Conservation (phyloP, 192 early-diverging fungal species). For the Rhizoclosmatium globosum region DNA sequence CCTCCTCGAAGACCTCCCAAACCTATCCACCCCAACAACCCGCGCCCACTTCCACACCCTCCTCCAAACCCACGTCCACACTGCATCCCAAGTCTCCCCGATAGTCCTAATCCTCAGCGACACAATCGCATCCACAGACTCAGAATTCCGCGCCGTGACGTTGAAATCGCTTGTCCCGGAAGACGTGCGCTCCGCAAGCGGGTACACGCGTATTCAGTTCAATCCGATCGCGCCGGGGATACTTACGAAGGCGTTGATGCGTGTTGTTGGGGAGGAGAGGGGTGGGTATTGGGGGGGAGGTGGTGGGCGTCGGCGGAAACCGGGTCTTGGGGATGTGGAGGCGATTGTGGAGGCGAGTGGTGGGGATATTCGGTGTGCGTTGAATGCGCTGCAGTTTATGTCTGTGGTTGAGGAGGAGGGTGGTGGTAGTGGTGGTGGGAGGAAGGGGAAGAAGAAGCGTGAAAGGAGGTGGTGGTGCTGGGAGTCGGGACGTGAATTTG, state of each 20-base stretch:
- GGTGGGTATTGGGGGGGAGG: not conserved
- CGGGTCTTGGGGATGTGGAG: slow-evolving; percentile 35
- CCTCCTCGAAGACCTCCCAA: slow-evolving; percentile 57
- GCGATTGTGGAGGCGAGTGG: slow-evolving; percentile 41
- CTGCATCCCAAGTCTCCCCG: slow-evolving; percentile 36
- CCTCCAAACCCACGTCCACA: slow-evolving; percentile 38
- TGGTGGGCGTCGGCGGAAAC: not conserved
- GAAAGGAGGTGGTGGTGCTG: slow-evolving; percentile 31
- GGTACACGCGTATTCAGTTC: slow-evolving; percentile 49
- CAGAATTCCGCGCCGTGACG: slow-evolving; percentile 7
- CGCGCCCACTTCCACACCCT: slow-evolving; percentile 40
- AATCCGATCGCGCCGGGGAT: slow-evolving; percentile 50
- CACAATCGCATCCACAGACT: not conserved
- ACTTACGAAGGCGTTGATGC: slow-evolving; percentile 43
- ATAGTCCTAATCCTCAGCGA: slow-evolving; percentile 53
- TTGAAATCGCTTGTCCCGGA: slow-evolving; percentile 39
- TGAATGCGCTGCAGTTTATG: slow-evolving; percentile 56
- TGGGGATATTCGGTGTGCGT: slow-evolving; percentile 55
- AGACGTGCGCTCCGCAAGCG: slow-evolving; percentile 34
- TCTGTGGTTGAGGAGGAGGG: slow-evolving; percentile 7
- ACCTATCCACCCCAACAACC: slow-evolving; percentile 34
- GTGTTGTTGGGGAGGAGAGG: slow-evolving; percentile 41
- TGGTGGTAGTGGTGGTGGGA: not conserved
- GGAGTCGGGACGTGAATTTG: slow-evolving; percentile 43
- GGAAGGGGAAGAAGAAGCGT: not conserved